Evolutionary conservation across 2,329 filamentous ascomycete species (phyloP).

Genomic region (Colletotrichum chrysophilum): DNA sequence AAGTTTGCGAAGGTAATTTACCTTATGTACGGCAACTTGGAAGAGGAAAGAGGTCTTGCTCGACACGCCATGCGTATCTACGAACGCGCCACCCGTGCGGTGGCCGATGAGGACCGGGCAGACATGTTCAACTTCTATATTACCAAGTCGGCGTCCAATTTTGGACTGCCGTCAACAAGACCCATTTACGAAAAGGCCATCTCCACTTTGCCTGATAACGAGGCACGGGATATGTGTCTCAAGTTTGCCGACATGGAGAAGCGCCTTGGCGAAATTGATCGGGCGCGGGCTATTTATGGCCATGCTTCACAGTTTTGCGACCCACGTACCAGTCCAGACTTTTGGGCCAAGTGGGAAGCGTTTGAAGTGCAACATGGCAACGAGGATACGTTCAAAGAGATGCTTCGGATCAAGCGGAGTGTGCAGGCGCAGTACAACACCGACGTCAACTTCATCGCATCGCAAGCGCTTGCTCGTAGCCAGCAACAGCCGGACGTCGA

Average conservation of each 20-base stretch:
- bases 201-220: conserved; percentile 86
- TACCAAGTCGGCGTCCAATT: conserved; percentile 97
- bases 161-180: conserved; percentile 91
- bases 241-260: conserved; percentile 99
- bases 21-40: conserved; percentile 96
- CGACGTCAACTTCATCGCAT: conserved; percentile 97
- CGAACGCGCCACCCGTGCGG: conserved; percentile 92
- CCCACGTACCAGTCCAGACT: conserved; percentile 84
- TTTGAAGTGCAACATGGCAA: conserved; percentile 99
- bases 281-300: conserved; percentile 92
- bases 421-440: conserved; percentile 99
- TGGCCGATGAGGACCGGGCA: conserved; percentile 90
- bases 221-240: conserved; percentile 97
- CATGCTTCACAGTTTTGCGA: conserved; percentile 98
- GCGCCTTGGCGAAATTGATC: conserved; percentile 89
- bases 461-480: conserved; percentile 85
- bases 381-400: conserved; percentile 99
- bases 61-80: conserved; percentile 99
- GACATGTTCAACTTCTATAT: conserved; percentile 99
- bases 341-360: conserved; percentile 96
- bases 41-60: conserved; percentile 93
- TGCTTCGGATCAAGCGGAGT: conserved; percentile 96
- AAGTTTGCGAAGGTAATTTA: conserved; percentile 97
- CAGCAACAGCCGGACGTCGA: conserved; percentile 61
- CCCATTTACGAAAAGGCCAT: conserved; percentile 98